Base-by-base conservation (phyloP, 768 basidiomycete species). In the Boletellus sp. region DNA sequence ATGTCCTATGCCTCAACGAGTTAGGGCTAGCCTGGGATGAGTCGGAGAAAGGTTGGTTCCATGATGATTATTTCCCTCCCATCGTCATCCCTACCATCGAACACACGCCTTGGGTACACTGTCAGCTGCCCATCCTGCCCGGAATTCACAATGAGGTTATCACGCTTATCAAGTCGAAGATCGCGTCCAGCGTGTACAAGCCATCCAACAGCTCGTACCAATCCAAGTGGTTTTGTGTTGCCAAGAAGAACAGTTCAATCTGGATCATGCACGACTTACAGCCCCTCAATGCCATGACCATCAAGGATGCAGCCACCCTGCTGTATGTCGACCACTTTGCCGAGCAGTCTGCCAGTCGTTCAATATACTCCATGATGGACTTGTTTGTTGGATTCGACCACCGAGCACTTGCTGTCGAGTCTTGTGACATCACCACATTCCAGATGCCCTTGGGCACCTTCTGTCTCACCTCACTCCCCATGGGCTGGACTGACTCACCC, bases 401-500 rank as follows among this genome's bases (percentile, higher is more conserved):
- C 28, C 15, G 19, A 0, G 26, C 35, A 2, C 44, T 54, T 10
- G 38, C 43, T 2, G 33, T 41, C 8, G 45, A 47, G 1, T 46
- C 68, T 0, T 51, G 68, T 17, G 73, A 77, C 37, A 55, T 72
- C n/a, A 77, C 75, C 0, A 72, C 71, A 0, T 78, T 77, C 57
- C 68, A 73, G 50, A 73, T 70, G 0, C 75, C 73, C 0, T 60
- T 73, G 1, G 72, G 73, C 4, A 56, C 66, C 0, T 47, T 72
- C 0, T 56, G 60, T 1, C 60, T 75, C 0, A 63, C 62, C 1
- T 57, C 60, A 0, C 48, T 77, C 0, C 76, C 75, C 0, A 72
- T 72, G 70, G 77, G 75, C 0, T 76, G 60, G 46, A 76, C 72
- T 0, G 73, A 76, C 31, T 74, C 72, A 0, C 66, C 69, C 0